A percentile compares a stretch with the other conserved stretches of the same genome.
phyloP scores from a whole-genome alignment of 805 yeast genomes.

The Ogataea ramenticola region DNA sequence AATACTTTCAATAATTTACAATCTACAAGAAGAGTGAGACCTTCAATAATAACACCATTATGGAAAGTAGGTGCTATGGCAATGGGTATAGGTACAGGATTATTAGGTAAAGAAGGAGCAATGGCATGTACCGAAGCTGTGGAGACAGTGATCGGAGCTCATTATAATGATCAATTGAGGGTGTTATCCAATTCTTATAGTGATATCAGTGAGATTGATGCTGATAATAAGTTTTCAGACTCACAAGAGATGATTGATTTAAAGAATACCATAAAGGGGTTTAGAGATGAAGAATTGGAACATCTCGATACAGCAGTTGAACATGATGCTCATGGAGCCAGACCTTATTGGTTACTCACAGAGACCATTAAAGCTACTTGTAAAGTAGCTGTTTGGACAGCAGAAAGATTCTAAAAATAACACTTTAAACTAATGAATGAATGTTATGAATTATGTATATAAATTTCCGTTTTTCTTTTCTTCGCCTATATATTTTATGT shows the following conservation, averaged over 20 bases:
- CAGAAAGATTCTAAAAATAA: constrained; percentile 60
- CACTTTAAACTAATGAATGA: neutral
- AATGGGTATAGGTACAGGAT: constrained; percentile 81
- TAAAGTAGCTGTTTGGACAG: constrained; percentile 83
- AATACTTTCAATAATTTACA: constrained; percentile 77
- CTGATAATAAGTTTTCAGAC: constrained; percentile 18
- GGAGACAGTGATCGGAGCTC: constrained; percentile 95
- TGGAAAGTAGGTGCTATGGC: constrained; percentile 91
- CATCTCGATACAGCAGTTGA: constrained; percentile 92
- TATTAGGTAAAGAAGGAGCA: constrained; percentile 89
- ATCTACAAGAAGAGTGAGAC: constrained; percentile 72
- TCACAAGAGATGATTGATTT: constrained; percentile 53
- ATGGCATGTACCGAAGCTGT: constrained; percentile 99
- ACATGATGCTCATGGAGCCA: constrained; percentile 87
- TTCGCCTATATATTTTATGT: no score
- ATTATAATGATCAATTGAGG: constrained; percentile 85
- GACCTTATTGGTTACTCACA: constrained; percentile 83
- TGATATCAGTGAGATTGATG: constrained; percentile 29
- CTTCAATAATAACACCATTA: constrained; percentile 82
- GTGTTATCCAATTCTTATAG: constrained; percentile 62
- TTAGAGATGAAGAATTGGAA: constrained; percentile 92
- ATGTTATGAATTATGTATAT: neutral
- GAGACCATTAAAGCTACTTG: constrained; percentile 82
- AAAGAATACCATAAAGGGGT: constrained; percentile 57
- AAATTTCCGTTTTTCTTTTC: no score